Conservation (phyloP, 2,329 filamentous ascomycete genomes). For the Exserohilum rostratum region DNA sequence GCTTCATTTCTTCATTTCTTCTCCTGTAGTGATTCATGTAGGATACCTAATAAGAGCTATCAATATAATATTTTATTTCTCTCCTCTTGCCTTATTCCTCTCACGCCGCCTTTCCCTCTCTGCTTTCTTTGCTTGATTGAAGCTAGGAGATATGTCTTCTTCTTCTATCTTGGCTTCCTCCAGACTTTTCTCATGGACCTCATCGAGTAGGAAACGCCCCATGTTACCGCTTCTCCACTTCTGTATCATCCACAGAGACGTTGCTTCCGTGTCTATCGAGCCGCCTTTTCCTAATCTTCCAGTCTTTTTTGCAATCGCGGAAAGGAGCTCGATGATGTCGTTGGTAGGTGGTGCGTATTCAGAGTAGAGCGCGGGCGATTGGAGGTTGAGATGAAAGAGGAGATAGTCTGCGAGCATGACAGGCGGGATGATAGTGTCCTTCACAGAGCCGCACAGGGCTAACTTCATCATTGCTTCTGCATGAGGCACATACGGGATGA, state of each 20-base stretch:
- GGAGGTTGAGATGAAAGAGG: slow-evolving; percentile 79
- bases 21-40: background rate
- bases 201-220: slow-evolving; percentile 80
- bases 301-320: slow-evolving; percentile 72
- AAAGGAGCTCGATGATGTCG: slow-evolving; percentile 75
- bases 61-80: slow-evolving; percentile 11
- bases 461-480: slow-evolving; percentile 92
- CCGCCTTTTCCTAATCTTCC: slow-evolving; percentile 79
- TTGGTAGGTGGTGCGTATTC: slow-evolving; percentile 81
- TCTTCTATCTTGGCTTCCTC: slow-evolving; percentile 58
- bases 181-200: slow-evolving; percentile 67
- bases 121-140: slow-evolving; percentile 71
- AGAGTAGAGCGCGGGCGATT: slow-evolving; percentile 66
- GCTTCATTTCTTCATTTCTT: background rate
- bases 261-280: slow-evolving; percentile 69
- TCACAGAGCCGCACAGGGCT: slow-evolving; percentile 88
- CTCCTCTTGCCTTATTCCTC: slow-evolving; percentile 32
- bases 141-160: slow-evolving; percentile 58
- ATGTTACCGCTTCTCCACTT: slow-evolving; percentile 79
- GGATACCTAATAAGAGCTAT: background rate
- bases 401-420: slow-evolving; percentile 88
- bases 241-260: slow-evolving; percentile 80
- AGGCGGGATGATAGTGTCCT: slow-evolving; percentile 80
- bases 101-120: slow-evolving; percentile 61
- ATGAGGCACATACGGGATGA: slow-evolving; percentile 87